Evolutionary conservation across 2,329 filamentous ascomycete species (phyloP).

Genomic region (Ophiostoma sp.): DNA sequence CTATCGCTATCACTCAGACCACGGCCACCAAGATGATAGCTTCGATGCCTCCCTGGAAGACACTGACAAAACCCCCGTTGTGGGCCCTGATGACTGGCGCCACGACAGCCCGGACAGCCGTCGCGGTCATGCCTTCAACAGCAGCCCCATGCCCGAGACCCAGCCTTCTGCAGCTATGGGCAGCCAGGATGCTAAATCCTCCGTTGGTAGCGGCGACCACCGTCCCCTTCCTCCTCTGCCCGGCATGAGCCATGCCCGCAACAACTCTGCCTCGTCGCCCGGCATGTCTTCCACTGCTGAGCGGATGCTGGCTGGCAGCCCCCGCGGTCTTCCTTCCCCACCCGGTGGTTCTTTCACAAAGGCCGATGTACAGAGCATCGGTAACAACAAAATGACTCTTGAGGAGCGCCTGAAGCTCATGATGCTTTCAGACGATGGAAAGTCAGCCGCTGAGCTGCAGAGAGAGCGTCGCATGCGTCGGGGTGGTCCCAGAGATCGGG

Average conservation of each 20-base stretch:
- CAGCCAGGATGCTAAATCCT: conserved; percentile 61
- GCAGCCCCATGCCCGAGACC: conserved; percentile 60
- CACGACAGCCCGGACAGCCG: conserved; percentile 54
- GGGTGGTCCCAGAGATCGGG: conserved; percentile 48
- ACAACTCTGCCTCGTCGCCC: conserved; percentile 52
- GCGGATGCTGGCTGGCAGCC: conserved; percentile 53
- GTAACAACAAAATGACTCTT: conserved; percentile 70
- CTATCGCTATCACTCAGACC: conserved; percentile 48
- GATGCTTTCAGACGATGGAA: conserved; percentile 71
- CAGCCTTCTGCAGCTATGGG: conserved; percentile 46
- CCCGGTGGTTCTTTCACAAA: conserved; percentile 67
- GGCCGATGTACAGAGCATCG: conserved; percentile 71
- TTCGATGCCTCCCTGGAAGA: conserved; percentile 95
- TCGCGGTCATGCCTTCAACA: conserved; percentile 59
- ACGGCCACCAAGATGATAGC: conserved; percentile 70
- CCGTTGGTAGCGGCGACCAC: conserved; percentile 69
- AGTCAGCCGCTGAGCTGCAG: conserved; percentile 59
- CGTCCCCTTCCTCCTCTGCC: conserved; percentile 84
- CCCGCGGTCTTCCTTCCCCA: conserved; percentile 66
- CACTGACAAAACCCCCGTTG: conserved; percentile 93
- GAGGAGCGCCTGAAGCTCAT: conserved; percentile 83
- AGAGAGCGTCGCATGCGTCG: conserved; percentile 64
- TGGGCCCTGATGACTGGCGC: conserved; percentile 95
- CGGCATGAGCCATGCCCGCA: conserved; percentile 45
- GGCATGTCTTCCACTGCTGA: conserved; percentile 68